phyloP scores from a whole-genome alignment of 176 grass and related monocot species.

The Paspalum notatum region DNA sequence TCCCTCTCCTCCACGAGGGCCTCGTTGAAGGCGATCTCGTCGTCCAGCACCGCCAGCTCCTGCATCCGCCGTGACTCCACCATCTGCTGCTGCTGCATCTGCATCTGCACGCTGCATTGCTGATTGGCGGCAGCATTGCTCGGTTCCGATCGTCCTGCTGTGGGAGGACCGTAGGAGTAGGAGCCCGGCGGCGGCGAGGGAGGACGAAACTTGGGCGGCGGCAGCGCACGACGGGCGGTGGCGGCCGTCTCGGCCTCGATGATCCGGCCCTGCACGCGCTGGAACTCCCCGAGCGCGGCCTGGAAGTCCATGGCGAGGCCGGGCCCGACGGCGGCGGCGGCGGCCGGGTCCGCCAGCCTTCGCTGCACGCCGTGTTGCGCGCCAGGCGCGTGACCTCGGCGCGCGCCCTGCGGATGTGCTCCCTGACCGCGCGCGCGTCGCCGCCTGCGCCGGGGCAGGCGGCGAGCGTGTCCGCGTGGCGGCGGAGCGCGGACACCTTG shows the following conservation, averaged over 20 bases:
- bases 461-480: slow-evolving; percentile 54
- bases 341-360: slow-evolving; percentile 48
- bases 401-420: slow-evolving; percentile 56
- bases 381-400: slow-evolving; percentile 50
- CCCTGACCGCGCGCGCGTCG: slow-evolving; percentile 51
- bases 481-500: slow-evolving; percentile 57
- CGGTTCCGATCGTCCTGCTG: not conserved
- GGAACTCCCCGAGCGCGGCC: slow-evolving; percentile 57
- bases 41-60: slow-evolving; percentile 49
- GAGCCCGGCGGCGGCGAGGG: not conserved
- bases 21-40: slow-evolving; percentile 55
- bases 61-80: slow-evolving; percentile 25
- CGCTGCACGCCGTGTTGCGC: slow-evolving; percentile 56
- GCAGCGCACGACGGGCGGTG: slow-evolving; percentile 26
- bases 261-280: slow-evolving; percentile 44
- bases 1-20: slow-evolving; percentile 59
- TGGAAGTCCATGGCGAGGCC: slow-evolving; percentile 63
- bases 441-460: slow-evolving; percentile 16
- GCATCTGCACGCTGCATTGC: not conserved
- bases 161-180: not conserved
- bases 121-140: not conserved
- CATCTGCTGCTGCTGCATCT: slow-evolving; percentile 43
- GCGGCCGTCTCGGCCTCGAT: slow-evolving; percentile 28
- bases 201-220: not conserved
- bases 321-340: slow-evolving; percentile 40